Evolutionary conservation across 495 filamentous ascomycete species (phyloP).

Genomic region (Aspergillus kassunensis): DNA sequence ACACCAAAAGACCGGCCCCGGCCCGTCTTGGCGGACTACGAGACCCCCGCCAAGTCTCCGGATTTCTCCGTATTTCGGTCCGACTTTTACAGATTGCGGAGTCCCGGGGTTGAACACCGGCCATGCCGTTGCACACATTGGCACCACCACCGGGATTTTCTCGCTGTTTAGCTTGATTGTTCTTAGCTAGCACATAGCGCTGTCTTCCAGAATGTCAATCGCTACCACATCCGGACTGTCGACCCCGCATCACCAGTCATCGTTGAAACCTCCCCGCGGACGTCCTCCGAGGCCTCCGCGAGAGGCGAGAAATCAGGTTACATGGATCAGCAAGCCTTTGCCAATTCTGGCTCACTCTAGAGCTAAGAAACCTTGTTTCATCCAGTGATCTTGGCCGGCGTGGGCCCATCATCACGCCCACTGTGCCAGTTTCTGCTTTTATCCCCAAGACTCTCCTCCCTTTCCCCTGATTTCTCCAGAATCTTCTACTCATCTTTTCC

Average conservation of each 20-base stretch:
- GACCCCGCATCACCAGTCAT: neutral
- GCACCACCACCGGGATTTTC: neutral
- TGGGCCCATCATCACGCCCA: neutral
- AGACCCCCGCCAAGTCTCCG: conserved; percentile 1
- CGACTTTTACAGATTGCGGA: neutral
- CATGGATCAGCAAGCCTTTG: neutral
- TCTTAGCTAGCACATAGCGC: neutral
- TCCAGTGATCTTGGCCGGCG: neutral
- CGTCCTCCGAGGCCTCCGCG: neutral
- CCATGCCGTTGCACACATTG: neutral
- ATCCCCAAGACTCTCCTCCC: neutral
- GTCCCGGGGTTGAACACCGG: neutral
- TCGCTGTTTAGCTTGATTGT: neutral
- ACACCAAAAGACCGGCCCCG: too few species aligned
- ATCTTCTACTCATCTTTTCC: neutral
- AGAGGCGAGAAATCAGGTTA: neutral
- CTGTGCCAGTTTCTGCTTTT: neutral
- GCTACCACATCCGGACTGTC: neutral
- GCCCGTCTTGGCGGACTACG: too few species aligned
- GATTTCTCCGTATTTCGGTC: conserved; percentile 8
- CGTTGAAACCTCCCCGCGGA: conserved; percentile 1
- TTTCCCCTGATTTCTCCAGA: neutral
- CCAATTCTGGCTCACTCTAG: neutral
- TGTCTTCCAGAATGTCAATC: conserved; percentile 1
- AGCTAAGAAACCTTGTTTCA: neutral